Evolutionary conservation across 257 asterid genomes (phyloP), one percentile per base, ranked within the genome.

Genomic region (Solanum paucissectum): DNA sequence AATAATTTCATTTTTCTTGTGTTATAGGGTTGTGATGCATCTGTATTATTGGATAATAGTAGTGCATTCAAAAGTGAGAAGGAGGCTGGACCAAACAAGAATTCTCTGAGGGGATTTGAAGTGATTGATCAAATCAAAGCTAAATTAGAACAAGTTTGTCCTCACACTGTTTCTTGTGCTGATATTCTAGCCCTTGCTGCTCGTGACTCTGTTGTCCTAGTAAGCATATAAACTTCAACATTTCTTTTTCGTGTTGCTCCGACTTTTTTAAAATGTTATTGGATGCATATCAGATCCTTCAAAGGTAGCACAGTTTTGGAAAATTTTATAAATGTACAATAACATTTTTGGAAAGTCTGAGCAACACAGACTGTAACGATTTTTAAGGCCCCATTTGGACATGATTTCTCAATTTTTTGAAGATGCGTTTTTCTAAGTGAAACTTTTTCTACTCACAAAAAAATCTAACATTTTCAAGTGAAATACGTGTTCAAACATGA

Each of bases 1-100:
- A 64, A 29, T 32, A 13, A 29, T 29, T 29, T 69, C 11, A 13
- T 12, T 27, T 13, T 29, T 6, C 23, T 16, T 71, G 7, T 75
- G 38, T 14, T 69, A 66, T 18, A 96, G 98, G 98, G 98, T 0
- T 95, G 98, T 52, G 98, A 96, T 88, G 98, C 96, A 83, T 95
- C 98, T 3, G 83, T 95, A 33, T 83, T 95, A 87, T 90, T 95
- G 23, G 98, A 95, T 74, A 90, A 92, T 34, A 90, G 92, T 83
- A 34, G 69, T 13, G 86, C 60, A 6, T 74, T 34, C 29, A 20
- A 21, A 73, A 74, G 96, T 34, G 98, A 96, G 88, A 94, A 96
- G 90, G 92, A 90, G 71, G 89, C 98, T 2, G 90, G 91, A 40
- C 98, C 98, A 8, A 96, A 95, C 93, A 95, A 91, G 82, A 93